Base-by-base conservation (phyloP, 78 protist species). In the Emiliania huxleyi region DNA sequence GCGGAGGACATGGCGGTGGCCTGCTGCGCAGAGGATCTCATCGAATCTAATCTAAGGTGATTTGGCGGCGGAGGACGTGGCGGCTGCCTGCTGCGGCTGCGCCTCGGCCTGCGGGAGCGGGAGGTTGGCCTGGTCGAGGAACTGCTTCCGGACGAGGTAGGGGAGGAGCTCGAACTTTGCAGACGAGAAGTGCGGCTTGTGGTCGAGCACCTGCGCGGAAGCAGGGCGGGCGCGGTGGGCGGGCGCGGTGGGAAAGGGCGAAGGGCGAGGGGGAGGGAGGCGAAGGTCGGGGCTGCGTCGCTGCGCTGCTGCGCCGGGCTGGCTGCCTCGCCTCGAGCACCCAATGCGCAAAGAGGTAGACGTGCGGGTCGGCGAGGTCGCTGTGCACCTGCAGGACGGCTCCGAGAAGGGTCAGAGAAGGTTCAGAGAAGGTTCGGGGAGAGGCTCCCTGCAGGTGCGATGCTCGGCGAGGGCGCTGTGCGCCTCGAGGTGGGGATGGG, bases 391-490 rank as follows among this genome's bases (percentile, higher is more conserved):
- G n/a, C n/a, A n/a, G n/a, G n/a, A n/a, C n/a, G n/a, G n/a, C n/a
- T n/a, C n/a, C n/a, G n/a, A n/a, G n/a, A n/a, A n/a, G n/a, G n/a
- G n/a, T n/a, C n/a, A n/a, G n/a, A n/a, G n/a, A n/a, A n/a, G n/a
- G n/a, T n/a, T n/a, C n/a, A n/a, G n/a, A n/a, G n/a, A n/a, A n/a
- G n/a, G n/a, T n/a, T n/a, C n/a, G n/a, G n/a, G n/a, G n/a, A n/a
- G n/a, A n/a, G n/a, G n/a, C n/a, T n/a, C n/a, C n/a, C n/a, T n/a
- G 94, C 95, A 97, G 48, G 95, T 35, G 93, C 96, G 98, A 18
- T 95, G 92, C 93, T 97, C 98, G 49, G 87, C 49, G 42, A 96
- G 77, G 35, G 92, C 91, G 23, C 88, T 52, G 62, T 52, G 62
- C 55, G 95, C n/a, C 22, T 81, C 29, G 42, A 97, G 40, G 37